Conservation (phyloP, 2,329 filamentous ascomycete species). For the Neurospora sp. region DNA sequence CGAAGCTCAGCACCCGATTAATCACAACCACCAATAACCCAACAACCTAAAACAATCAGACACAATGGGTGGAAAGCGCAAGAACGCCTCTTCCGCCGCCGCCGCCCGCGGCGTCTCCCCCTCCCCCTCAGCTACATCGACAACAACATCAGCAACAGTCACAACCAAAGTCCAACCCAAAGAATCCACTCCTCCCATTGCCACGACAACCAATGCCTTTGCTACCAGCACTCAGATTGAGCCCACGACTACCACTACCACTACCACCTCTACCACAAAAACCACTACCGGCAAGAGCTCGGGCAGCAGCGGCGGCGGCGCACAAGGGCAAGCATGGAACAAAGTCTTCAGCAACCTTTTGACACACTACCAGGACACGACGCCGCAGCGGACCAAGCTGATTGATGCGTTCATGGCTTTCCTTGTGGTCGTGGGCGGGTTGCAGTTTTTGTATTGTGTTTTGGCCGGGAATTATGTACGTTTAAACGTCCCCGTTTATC, state of each 20-base stretch:
- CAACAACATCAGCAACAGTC: slow-evolving; percentile 1
- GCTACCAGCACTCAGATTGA: background rate
- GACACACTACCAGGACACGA: slow-evolving; percentile 69
- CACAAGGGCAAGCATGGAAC: slow-evolving; percentile 29
- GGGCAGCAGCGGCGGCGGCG: background rate
- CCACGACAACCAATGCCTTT: slow-evolving; percentile 2
- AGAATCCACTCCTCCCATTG: slow-evolving; percentile 10
- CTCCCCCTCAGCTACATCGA: slow-evolving; percentile 1
- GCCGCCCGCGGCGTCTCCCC: slow-evolving; percentile 5
- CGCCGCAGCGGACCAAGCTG: slow-evolving; percentile 84
- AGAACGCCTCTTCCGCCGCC: slow-evolving; percentile 3
- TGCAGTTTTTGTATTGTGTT: slow-evolving; percentile 92
- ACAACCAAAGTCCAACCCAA: slow-evolving; percentile 2
- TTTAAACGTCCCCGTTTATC: slow-evolving; percentile 15
- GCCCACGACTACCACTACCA: slow-evolving; percentile 9
- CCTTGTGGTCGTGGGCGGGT: slow-evolving; percentile 70
- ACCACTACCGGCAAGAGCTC: slow-evolving; percentile 8
- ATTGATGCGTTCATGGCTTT: slow-evolving; percentile 88
- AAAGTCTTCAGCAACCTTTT: slow-evolving; percentile 62
- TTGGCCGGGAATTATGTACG: slow-evolving; percentile 89
- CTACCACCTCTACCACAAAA: slow-evolving; percentile 8
- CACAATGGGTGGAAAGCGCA: slow-evolving; percentile 40
- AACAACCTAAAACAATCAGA: slow-evolving; percentile 5
- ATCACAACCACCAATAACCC: no score
- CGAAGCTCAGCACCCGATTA: no score